phyloP scores from a whole-genome alignment of 1,139 yeast species.

The Saccharomyces hybrid region DNA sequence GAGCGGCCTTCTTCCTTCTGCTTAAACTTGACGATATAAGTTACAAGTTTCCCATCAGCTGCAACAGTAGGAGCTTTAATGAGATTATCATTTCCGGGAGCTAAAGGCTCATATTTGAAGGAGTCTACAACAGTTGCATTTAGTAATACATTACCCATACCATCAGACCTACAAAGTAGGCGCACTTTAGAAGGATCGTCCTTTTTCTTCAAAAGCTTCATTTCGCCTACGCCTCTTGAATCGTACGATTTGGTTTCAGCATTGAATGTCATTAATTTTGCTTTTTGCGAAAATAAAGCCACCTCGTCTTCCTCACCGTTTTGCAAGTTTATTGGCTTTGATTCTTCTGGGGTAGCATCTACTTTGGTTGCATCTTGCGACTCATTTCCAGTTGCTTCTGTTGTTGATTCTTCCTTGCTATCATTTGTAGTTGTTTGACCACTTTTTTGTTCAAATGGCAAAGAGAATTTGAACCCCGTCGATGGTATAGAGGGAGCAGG shows the following conservation, averaged over 20 bases:
- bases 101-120: constrained; percentile 42
- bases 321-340: constrained; percentile 43
- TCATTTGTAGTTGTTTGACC: constrained; percentile 4
- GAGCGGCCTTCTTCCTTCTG: constrained; percentile 60
- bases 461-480: constrained; percentile 26
- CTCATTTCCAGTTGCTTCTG: constrained; percentile 31
- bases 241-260: constrained; percentile 44
- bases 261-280: constrained; percentile 62
- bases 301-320: constrained; percentile 89
- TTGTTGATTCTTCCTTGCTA: constrained; percentile 19
- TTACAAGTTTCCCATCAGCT: constrained; percentile 40
- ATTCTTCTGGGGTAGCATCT: constrained; percentile 41
- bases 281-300: constrained; percentile 52
- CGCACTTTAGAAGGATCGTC: constrained; percentile 53
- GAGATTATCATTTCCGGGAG: constrained; percentile 44
- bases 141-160: constrained; percentile 71
- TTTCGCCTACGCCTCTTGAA: constrained; percentile 72
- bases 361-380: constrained; percentile 41
- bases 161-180: constrained; percentile 78
- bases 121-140: constrained; percentile 50
- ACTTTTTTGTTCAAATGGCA: constrained; percentile 26
- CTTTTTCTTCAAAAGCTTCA: constrained; percentile 59
- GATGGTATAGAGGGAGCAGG: constrained; percentile 12
- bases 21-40: constrained; percentile 68
- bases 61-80: constrained; percentile 55